These are phyloP conservation scores for Thyridium curvatum DNA, from an alignment of 2,329 filamentous ascomycete genomes.

Conservation along the genomic window DNA sequence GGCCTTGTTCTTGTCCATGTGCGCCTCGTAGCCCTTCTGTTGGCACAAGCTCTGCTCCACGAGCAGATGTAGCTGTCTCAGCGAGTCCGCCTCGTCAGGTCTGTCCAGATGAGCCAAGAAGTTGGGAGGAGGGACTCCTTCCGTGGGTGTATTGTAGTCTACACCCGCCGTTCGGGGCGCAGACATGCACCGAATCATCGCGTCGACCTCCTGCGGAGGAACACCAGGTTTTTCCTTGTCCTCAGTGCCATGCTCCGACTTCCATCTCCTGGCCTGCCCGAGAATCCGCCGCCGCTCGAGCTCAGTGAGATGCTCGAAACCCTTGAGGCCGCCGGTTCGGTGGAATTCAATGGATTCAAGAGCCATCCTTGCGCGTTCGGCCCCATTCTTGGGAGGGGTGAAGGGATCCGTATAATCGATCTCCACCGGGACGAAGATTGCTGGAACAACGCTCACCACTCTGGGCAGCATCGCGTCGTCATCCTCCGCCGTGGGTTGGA, in stretches of 20 bases:
- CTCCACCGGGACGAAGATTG: slow-evolving; percentile 25
- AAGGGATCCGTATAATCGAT: slow-evolving; percentile 20
- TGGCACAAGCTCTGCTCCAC: slow-evolving; percentile 11
- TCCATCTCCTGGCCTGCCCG: slow-evolving; percentile 9
- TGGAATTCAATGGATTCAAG: slow-evolving; percentile 22
- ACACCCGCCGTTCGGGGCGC: slow-evolving; percentile 9
- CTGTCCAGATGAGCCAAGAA: slow-evolving; percentile 2
- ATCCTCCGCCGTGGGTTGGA: not conserved
- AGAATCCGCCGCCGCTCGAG: slow-evolving; percentile 24
- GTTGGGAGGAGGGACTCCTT: slow-evolving; percentile 4
- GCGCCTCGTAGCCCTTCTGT: slow-evolving; percentile 12
- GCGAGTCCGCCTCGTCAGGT: slow-evolving; percentile 4
- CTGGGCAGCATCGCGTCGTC: slow-evolving; percentile 14
- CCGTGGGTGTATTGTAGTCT: slow-evolving; percentile 14
- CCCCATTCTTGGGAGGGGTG: slow-evolving; percentile 15
- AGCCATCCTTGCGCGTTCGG: slow-evolving; percentile 20
- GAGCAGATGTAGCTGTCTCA: slow-evolving; percentile 11
- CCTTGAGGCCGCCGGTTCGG: slow-evolving; percentile 19
- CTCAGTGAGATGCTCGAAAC: slow-evolving; percentile 23
- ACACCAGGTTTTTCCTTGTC: slow-evolving; percentile 5
- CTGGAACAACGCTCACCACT: slow-evolving; percentile 18
- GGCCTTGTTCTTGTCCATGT: slow-evolving; percentile 13
- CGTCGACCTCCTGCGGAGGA: slow-evolving; percentile 14
- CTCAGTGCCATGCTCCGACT: slow-evolving; percentile 1
- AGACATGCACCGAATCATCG: slow-evolving; percentile 18